Evolutionary conservation across 1,284 basidiomycete species (phyloP).

Genomic region (Coriolopsis trogii): DNA sequence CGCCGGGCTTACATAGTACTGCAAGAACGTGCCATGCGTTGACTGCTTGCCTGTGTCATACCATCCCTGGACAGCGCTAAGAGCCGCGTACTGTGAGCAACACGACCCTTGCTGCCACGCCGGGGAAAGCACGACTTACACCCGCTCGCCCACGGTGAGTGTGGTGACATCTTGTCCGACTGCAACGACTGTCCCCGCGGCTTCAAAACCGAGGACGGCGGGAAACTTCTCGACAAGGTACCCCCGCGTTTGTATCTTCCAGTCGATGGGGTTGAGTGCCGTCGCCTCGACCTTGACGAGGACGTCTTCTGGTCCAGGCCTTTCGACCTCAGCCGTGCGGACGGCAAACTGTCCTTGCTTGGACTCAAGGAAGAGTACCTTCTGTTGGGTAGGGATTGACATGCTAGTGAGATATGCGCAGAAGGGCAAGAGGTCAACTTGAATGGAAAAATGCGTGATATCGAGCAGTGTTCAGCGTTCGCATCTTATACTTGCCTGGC

Average conservation of each 20-base stretch:
- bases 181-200: conserved; percentile 42
- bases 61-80: conserved; percentile 31
- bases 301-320: conserved; percentile 41
- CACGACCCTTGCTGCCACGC: background rate
- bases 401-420: background rate
- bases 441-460: too few relatives aligned
- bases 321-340: conserved; percentile 22
- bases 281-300: conserved; percentile 44
- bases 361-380: conserved; percentile 29
- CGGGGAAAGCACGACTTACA: conserved; percentile 27
- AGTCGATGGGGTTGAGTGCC: conserved; percentile 48
- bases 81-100: background rate
- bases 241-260: conserved; percentile 39
- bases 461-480: too few relatives aligned
- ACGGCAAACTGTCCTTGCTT: conserved; percentile 30
- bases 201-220: conserved; percentile 49
- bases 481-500: too few relatives aligned
- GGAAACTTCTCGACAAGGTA: conserved; percentile 39
- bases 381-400: conserved; percentile 23
- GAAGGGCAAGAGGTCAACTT: too few relatives aligned
- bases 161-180: conserved; percentile 39
- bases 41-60: conserved; percentile 24
- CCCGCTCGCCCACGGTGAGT: conserved; percentile 44
- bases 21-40: conserved; percentile 35
- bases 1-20: conserved; percentile 31